Conservation (phyloP, 306 rosid genomes). For the Luffa aegyptiaca region DNA sequence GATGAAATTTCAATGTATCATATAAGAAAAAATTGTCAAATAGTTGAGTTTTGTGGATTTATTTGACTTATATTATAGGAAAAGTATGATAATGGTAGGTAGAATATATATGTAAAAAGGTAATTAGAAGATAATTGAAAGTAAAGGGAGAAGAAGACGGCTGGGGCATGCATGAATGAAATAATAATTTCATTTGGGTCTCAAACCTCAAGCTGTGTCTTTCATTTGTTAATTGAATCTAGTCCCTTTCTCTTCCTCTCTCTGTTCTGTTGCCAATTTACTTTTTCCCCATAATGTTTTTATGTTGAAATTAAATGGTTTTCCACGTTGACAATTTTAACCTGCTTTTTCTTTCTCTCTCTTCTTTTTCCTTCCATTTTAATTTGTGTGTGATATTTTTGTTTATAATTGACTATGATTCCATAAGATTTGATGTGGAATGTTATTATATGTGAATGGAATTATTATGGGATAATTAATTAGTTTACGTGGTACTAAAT, state of each 20-base stretch:
- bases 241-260: not conserved
- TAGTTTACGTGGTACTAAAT: too few species aligned
- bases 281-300: not conserved
- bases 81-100: not conserved
- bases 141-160: not conserved
- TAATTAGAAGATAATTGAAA: too few species aligned
- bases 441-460: not conserved
- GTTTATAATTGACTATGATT: not conserved
- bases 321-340: not conserved
- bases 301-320: not conserved
- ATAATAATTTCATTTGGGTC: not conserved
- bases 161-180: not conserved
- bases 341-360: not conserved
- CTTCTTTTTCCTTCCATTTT: not conserved
- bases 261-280: not conserved
- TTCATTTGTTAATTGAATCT: not conserved
- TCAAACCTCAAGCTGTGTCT: not conserved
- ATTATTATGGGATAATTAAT: not conserved
- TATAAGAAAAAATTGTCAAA: not conserved
- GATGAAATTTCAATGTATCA: not conserved
- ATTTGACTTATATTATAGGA: not conserved
- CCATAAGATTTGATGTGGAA: not conserved
- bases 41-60: not conserved
- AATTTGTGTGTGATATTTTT: not conserved
- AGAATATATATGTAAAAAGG: too few species aligned